Base-by-base conservation (phyloP, 2,329 filamentous ascomycete genomes). In the Macroventuria anomochaeta region DNA sequence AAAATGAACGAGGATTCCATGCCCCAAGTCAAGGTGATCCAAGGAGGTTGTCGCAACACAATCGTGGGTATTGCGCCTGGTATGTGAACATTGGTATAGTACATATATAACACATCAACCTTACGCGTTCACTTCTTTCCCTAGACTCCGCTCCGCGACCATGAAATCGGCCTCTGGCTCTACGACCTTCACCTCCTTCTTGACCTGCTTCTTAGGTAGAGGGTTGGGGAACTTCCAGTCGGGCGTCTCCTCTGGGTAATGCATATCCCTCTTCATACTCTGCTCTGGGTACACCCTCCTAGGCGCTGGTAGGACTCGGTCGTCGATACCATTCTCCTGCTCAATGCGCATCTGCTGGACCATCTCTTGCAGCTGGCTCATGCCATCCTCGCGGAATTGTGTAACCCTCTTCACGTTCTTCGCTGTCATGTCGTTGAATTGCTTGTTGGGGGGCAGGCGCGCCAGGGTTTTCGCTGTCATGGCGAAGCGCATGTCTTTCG, bases 401-500 rank as follows among this genome's bases (percentile, higher is more conserved):
- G 91, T 95, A 47, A 96, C 91, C 78, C 97, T 97, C 60, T 82
- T 80, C 38, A 93, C 82, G 77, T 97, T 97, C 70, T 84, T 81
- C 51, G 81, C 79, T 28, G 93, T 97, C 64, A 95, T 79, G 26
- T 89, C 83, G 62, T 86, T 89, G 66, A 90, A 78, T 2, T 79
- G 73, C 44, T 84, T 80, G 32, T 85, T 76, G 55, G 78, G 71
- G 2, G 81, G 78, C 53, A 81, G 71, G 23, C 86, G 82, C 36
- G 90, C 91, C 6, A 97, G 82, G 0, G 91, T 88, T 65, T 89
- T 89, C 21, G 95, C 95, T 2, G 93, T 96, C 84, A 97, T 87
- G 68, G 91, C 91, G 78, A 97, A 97, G 28, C 93, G 89, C 80
- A 96, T 90, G 76, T 99, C 95, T 73, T 88, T 89, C 28, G 92